phyloP scores from a whole-genome alignment of 192 early-diverging fungal genomes.

The Lobosporangium transversale region DNA sequence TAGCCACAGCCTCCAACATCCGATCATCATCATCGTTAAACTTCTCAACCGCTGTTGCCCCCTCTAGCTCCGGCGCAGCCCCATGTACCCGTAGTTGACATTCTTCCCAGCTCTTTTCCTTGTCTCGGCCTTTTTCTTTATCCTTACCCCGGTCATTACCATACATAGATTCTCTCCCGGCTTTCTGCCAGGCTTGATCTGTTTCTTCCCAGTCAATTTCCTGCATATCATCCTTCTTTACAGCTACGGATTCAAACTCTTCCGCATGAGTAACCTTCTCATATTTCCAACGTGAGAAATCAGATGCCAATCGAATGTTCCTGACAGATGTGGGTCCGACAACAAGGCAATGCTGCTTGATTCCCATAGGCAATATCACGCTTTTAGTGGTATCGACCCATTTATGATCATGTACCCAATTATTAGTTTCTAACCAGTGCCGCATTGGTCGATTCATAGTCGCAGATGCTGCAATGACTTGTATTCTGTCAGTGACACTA shows the following conservation, averaged over 20 bases:
- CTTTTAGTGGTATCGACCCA: conserved; percentile 68
- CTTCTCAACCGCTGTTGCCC: conserved; percentile 10
- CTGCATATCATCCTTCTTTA: neutral
- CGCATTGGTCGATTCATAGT: conserved; percentile 76
- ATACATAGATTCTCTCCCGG: too few relatives aligned
- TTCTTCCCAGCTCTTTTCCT: conserved; percentile 35
- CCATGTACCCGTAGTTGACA: conserved; percentile 3
- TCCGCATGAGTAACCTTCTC: neutral
- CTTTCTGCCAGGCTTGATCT: conserved; percentile 23
- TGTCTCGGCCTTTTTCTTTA: too few relatives aligned
- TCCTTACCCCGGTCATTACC: too few relatives aligned
- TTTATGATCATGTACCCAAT: conserved; percentile 61
- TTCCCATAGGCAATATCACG: conserved; percentile 38
- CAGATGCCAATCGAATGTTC: conserved; percentile 48
- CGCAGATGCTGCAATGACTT: conserved; percentile 72
- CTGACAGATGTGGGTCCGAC: conserved; percentile 54
- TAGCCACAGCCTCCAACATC: conserved; percentile 60
- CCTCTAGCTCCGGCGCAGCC: neutral
- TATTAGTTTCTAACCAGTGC: conserved; percentile 63
- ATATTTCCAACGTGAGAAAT: neutral
- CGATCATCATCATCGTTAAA: conserved; percentile 60
- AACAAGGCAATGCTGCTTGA: conserved; percentile 64
- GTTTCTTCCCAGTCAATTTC: conserved; percentile 25
- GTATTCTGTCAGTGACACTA: conserved; percentile 40
- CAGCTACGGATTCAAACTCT: neutral